Conservation (phyloP, 2,329 filamentous ascomycete genomes). For the Colletotrichum cereale region DNA sequence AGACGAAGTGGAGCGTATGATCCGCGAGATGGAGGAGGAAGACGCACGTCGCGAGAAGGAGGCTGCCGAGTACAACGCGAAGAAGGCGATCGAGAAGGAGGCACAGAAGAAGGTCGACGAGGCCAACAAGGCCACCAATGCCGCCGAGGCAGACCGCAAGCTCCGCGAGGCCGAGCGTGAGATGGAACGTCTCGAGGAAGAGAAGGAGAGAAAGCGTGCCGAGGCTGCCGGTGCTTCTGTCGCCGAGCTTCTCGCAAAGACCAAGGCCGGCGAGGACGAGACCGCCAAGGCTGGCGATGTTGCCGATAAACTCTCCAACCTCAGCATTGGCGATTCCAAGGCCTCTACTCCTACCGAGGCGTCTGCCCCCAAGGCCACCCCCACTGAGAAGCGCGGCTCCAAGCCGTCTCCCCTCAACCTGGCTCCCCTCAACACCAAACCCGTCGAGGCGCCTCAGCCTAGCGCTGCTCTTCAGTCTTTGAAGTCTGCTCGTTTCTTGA, state of each 20-base stretch:
- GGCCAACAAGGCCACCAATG: constrained; percentile 62
- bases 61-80: constrained; percentile 55
- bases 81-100: constrained; percentile 58
- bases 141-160: constrained; percentile 72
- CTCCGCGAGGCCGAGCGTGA: constrained; percentile 80
- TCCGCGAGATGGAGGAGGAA: constrained; percentile 72
- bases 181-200: constrained; percentile 80
- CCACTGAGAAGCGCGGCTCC: constrained; percentile 68
- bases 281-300: constrained; percentile 55
- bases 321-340: constrained; percentile 61
- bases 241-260: constrained; percentile 63
- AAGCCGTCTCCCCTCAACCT: constrained; percentile 94
- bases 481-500: constrained; percentile 90
- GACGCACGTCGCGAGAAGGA: constrained; percentile 64
- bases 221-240: constrained; percentile 63
- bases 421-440: constrained; percentile 82
- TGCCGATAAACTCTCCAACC: constrained; percentile 63
- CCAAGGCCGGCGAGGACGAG: constrained; percentile 51
- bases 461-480: constrained; percentile 94
- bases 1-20: constrained; percentile 70
- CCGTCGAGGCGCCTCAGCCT: constrained; percentile 90
- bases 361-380: constrained; percentile 63
- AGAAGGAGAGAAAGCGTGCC: constrained; percentile 69
- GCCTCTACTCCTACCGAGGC: constrained; percentile 57
- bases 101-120: constrained; percentile 62